Evolutionary conservation across 805 yeast species (phyloP).

Genomic region (Zygotorulaspora chibaensis): DNA sequence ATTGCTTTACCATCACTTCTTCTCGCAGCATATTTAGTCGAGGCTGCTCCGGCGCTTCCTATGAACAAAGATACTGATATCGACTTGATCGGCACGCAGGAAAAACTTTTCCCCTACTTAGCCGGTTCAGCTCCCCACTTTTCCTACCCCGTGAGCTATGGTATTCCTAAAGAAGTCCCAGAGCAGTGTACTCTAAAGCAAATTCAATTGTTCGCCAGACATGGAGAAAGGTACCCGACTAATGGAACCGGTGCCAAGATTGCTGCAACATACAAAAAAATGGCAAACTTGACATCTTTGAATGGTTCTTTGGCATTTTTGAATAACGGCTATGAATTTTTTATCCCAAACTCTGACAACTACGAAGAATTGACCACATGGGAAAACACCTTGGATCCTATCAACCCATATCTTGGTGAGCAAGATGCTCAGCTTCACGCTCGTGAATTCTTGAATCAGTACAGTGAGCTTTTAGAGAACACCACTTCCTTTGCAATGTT

Average conservation of each 20-base stretch:
- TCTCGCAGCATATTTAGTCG: not conserved
- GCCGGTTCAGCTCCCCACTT: slow-evolving; percentile 56
- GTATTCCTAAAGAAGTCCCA: slow-evolving; percentile 47
- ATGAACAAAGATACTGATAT: slow-evolving; percentile 1
- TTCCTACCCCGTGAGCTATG: slow-evolving; percentile 45
- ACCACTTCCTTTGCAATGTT: slow-evolving; percentile 41
- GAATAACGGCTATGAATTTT: slow-evolving; percentile 41
- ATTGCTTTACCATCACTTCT: not conserved
- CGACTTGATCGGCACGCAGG: slow-evolving; percentile 14
- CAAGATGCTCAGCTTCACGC: slow-evolving; percentile 44
- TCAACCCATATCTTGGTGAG: slow-evolving; percentile 44
- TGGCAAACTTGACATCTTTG: slow-evolving; percentile 26
- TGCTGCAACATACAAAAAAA: slow-evolving; percentile 17
- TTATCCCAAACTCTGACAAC: slow-evolving; percentile 39
- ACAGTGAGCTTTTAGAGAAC: slow-evolving; percentile 39
- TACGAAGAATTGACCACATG: slow-evolving; percentile 40
- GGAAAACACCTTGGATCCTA: slow-evolving; percentile 17
- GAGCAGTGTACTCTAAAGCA: slow-evolving; percentile 51
- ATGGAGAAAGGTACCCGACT: slow-evolving; percentile 74
- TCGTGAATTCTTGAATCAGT: slow-evolving; percentile 40
- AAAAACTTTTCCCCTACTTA: slow-evolving; percentile 42
- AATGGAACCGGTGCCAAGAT: slow-evolving; percentile 38
- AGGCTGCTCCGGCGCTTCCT: slow-evolving; percentile 2
- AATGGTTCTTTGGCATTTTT: slow-evolving; percentile 52
- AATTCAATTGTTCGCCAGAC: slow-evolving; percentile 67